phyloP scores from a whole-genome alignment of 2,329 filamentous ascomycete species.

The Alternaria consortialis region DNA sequence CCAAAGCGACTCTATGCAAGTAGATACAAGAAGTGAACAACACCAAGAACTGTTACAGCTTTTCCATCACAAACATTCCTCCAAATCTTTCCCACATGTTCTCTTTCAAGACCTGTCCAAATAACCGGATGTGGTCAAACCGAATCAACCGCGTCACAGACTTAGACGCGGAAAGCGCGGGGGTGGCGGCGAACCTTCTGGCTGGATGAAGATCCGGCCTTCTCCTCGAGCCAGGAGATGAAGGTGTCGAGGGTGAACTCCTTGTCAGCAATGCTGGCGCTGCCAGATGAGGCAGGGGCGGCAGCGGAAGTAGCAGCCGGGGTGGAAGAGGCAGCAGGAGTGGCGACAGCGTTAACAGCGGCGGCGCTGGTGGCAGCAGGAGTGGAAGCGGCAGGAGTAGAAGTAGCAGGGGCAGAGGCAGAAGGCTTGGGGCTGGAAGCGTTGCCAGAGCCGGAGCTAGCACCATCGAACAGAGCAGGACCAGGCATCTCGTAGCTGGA shows the following conservation, averaged over 20 bases:
- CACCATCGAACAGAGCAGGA: slow-evolving; percentile 51
- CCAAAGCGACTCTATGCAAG: slow-evolving; percentile 5
- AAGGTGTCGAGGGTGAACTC: slow-evolving; percentile 35
- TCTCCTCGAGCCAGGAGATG: slow-evolving; percentile 35
- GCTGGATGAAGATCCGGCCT: slow-evolving; percentile 22
- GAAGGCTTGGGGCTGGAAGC: slow-evolving; percentile 18
- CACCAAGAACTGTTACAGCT: not conserved
- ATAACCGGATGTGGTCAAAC: not conserved
- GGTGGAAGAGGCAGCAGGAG: slow-evolving; percentile 19
- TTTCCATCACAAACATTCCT: not conserved
- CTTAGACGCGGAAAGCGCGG: slow-evolving; percentile 29
- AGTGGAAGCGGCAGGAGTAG: not conserved
- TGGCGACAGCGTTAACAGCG: slow-evolving; percentile 11
- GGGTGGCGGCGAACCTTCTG: slow-evolving; percentile 31
- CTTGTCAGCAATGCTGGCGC: slow-evolving; percentile 14
- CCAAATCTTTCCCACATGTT: not conserved
- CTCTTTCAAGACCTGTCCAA: not conserved
- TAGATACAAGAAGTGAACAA: slow-evolving; percentile 32
- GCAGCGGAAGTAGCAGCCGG: slow-evolving; percentile 3
- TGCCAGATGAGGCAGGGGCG: slow-evolving; percentile 6
- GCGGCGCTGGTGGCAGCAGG: slow-evolving; percentile 19
- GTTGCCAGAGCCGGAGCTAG: slow-evolving; percentile 21
- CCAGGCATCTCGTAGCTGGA: slow-evolving; percentile 62
- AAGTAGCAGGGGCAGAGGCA: slow-evolving; percentile 13
- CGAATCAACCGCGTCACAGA: not conserved